phyloP scores from a whole-genome alignment of 2,329 filamentous ascomycete genomes.

The Paracoccidioides brasiliensis region DNA sequence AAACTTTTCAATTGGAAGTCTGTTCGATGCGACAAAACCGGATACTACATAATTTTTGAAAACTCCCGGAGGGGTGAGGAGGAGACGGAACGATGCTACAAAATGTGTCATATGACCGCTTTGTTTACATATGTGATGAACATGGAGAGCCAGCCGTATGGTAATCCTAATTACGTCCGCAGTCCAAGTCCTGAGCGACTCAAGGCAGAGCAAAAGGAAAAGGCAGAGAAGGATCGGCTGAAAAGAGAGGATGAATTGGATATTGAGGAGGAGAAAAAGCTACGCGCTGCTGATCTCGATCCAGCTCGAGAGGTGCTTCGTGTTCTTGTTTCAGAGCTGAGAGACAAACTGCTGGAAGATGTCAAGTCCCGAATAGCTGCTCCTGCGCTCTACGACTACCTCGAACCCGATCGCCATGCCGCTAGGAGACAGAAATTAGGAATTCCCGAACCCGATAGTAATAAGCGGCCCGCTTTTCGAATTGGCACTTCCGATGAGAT shows the following conservation, averaged over 20 bases:
- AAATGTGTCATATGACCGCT: conserved; percentile 62
- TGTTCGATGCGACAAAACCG: conserved; percentile 68
- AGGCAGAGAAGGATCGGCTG: conserved; percentile 53
- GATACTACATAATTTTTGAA: conserved; percentile 86
- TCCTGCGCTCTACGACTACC: conserved; percentile 63
- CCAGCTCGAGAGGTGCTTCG: conserved; percentile 76
- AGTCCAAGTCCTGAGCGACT: conserved; percentile 34
- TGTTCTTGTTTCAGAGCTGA: conserved; percentile 64
- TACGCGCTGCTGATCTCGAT: conserved; percentile 76
- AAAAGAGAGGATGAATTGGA: conserved; percentile 67
- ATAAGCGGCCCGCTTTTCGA: conserved; percentile 42
- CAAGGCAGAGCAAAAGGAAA: conserved; percentile 39
- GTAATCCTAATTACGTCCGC: conserved; percentile 49
- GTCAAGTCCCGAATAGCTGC: conserved; percentile 78
- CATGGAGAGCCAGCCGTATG: conserved; percentile 68
- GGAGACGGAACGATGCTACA: conserved; percentile 69
- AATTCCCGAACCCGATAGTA: conserved; percentile 54
- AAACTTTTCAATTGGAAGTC: conserved; percentile 71
- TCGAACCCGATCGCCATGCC: conserved; percentile 68
- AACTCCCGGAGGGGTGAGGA: conserved; percentile 62
- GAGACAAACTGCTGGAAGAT: conserved; percentile 75
- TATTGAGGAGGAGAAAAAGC: conserved; percentile 77
- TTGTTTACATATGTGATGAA: conserved; percentile 89
- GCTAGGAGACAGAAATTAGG: conserved; percentile 70
- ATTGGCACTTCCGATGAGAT: conserved; percentile 48